Base-by-base conservation (phyloP, 352 stramenopile genomes). In the Globisporangium irregulare region DNA sequence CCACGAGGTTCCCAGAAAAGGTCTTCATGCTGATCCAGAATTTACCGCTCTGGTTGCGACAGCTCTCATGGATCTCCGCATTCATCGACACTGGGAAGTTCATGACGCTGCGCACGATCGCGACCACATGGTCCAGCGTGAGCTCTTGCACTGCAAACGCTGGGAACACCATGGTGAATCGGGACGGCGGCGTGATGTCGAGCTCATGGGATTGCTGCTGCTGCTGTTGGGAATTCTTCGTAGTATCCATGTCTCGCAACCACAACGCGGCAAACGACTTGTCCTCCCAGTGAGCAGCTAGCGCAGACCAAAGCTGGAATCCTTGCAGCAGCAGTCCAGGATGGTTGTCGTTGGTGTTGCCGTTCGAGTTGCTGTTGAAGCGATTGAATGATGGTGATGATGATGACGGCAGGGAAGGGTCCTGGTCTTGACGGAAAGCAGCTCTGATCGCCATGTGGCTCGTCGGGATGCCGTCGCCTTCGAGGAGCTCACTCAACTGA, bases 1-100 rank as follows among this genome's bases (percentile, higher is more conserved):
- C 73, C 22, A 91, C 69, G 3, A 90, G 55, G 60, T 80, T 88
- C 1, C 72, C 75, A 5, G 74, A 64, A n/a, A 78, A 75, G 5
- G 78, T 78, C 65, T 64, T 68, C 58, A 89, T 64, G 9, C 81
- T 71, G 22, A 81, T 60, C 80, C 81, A 90, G 53, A 88, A 69
- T 29, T 82, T 90, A 4, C 75, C 80, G 63, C 80, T 64, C 15
- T 82, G 70, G 2, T 56, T 70, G 60, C 82, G 75, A 54, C 76
- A 84, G 6, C 71, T 78, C 51, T 69, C 60, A 34, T 69, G 73
- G 59, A 89, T 73, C 27, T 56, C 53, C 2, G 65, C 7, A 15
- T 73, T 38, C 12, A 81, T 65, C 15, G 71, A 38, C 22, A 36
- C 20, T 2, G 74, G 63, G 4, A 80, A 62, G 9, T 71, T 62